phyloP scores from a whole-genome alignment of 192 early-diverging fungal genomes.

The Coemansia sp. region DNA sequence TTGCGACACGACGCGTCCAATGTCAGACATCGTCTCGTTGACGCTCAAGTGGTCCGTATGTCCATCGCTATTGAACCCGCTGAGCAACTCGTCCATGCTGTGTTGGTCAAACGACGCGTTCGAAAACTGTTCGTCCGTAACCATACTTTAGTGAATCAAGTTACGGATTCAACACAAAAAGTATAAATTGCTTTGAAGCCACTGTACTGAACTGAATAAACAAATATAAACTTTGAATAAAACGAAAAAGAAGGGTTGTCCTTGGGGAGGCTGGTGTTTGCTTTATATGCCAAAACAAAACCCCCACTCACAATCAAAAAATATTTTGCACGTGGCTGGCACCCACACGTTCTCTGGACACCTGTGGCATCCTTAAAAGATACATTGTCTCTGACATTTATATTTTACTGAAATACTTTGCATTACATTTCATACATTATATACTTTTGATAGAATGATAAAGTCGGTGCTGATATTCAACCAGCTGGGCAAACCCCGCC shows the following conservation, averaged over 20 bases:
- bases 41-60: slow-evolving; percentile 5
- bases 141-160: neutral
- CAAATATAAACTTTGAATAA: neutral
- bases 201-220: neutral
- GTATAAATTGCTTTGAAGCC: neutral
- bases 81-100: slow-evolving; percentile 17
- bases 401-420: no score
- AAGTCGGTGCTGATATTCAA: slow-evolving; percentile 99
- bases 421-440: neutral
- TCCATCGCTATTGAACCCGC: slow-evolving; percentile 14
- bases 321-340: neutral
- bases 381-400: neutral
- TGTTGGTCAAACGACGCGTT: slow-evolving; percentile 9
- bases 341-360: neutral
- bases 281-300: no score
- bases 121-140: slow-evolving; percentile 5
- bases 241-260: neutral
- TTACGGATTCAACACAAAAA: neutral
- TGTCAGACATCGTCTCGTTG: slow-evolving; percentile 32
- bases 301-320: no score
- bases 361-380: neutral
- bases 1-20: slow-evolving; percentile 41
- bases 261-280: no score
- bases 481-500: slow-evolving; percentile 91
- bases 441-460: slow-evolving; percentile 62